A percentile compares a stretch with the other conserved stretches of the same genome.
Evolutionary conservation across 176 grass and related monocot genomes (phyloP).

Genomic region (Carex myosuroides): DNA sequence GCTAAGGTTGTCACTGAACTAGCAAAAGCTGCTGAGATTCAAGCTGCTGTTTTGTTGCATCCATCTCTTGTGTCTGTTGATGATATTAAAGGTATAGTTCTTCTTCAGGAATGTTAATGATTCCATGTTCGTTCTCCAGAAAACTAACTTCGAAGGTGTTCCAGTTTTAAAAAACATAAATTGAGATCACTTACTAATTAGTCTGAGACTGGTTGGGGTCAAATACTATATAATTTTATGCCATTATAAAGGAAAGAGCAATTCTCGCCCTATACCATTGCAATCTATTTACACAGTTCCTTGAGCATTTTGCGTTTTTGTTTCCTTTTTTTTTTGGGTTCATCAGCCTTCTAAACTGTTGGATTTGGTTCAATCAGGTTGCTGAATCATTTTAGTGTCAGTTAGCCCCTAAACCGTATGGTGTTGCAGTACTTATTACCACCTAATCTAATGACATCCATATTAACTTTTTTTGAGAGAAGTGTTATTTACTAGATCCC

Average conservation of each 20-base stretch:
- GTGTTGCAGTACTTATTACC: too few relatives aligned
- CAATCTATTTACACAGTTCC: too few relatives aligned
- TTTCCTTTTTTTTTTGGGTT: too few relatives aligned
- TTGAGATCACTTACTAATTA: not conserved
- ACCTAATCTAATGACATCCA: too few relatives aligned
- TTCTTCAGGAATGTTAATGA: not conserved
- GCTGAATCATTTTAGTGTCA: not conserved
- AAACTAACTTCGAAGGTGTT: not conserved
- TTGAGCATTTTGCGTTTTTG: too few relatives aligned
- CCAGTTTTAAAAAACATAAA: not conserved
- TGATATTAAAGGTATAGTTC: slow-evolving; percentile 54
- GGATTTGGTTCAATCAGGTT: not conserved
- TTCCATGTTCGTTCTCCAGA: not conserved
- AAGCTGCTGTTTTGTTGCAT: slow-evolving; percentile 59
- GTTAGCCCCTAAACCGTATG: not conserved
- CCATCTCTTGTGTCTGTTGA: slow-evolving; percentile 57
- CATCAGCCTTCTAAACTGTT: not conserved
- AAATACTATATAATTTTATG: not conserved
- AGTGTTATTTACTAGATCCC: too few relatives aligned
- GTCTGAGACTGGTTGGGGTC: not conserved
- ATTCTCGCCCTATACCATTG: not conserved
- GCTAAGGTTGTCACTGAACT: slow-evolving; percentile 74
- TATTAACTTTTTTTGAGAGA: too few relatives aligned
- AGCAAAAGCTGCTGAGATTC: slow-evolving; percentile 55
- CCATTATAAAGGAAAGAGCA: not conserved